Evolutionary conservation across 768 basidiomycete species (phyloP).

Genomic region (Rhodotorula graminis): DNA sequence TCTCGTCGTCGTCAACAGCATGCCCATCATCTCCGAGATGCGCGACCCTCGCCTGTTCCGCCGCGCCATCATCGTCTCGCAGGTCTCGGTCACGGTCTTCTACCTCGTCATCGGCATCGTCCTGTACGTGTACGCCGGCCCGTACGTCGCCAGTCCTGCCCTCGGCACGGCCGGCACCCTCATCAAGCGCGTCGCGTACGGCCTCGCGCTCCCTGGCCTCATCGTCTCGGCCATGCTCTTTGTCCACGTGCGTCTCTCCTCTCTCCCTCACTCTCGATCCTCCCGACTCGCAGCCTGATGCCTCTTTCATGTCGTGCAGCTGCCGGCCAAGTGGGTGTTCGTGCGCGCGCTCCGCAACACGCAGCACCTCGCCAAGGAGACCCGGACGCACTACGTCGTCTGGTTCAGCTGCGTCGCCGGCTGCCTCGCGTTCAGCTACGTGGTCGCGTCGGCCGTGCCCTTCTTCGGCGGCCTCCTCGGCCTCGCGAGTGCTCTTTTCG

Average conservation of each 20-base stretch:
- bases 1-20: too few relatives aligned
- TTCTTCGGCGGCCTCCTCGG: slow-evolving; percentile 27
- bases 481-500: neutral
- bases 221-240: slow-evolving; percentile 11
- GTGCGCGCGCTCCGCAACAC: slow-evolving; percentile 36
- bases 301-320: neutral
- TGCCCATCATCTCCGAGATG: slow-evolving; percentile 47
- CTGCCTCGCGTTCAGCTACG: slow-evolving; percentile 24
- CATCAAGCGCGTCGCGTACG: slow-evolving; percentile 39
- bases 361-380: slow-evolving; percentile 27
- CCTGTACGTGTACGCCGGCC: slow-evolving; percentile 42
- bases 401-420: slow-evolving; percentile 23
- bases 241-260: neutral
- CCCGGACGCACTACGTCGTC: slow-evolving; percentile 27
- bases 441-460: slow-evolving; percentile 39
- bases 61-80: slow-evolving; percentile 41
- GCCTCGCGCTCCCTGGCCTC: slow-evolving; percentile 38
- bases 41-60: slow-evolving; percentile 42
- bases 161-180: slow-evolving; percentile 43
- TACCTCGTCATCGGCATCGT: slow-evolving; percentile 42
- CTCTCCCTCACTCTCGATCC: too few relatives aligned
- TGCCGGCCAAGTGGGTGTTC: slow-evolving; percentile 39
- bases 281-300: too few relatives aligned
- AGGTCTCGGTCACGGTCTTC: slow-evolving; percentile 38
- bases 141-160: slow-evolving; percentile 42